Evolutionary conservation across 371 early-diverging fungal genomes (phyloP), one percentile per base, ranked within the genome.

Genomic region (Apophysomyces trapeziformis): DNA sequence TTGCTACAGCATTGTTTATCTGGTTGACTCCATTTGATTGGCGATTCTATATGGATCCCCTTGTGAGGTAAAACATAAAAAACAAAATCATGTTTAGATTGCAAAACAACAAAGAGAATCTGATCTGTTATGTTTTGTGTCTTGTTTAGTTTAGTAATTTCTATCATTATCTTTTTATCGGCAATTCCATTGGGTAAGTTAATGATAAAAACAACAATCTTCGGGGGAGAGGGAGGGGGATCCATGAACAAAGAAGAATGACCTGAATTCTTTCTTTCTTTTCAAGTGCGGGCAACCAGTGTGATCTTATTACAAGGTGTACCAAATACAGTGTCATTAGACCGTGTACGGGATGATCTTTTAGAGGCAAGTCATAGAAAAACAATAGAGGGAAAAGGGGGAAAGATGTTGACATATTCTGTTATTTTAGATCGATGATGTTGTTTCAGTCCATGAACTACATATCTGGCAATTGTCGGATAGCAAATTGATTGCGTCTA

Each of bases 391-490:
- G 12, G 44, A 14, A 14, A 45, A 11, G 11, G 3, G 18, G 35
- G 9, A 32, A 26, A 12, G 35, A 11, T 37, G 14, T 36, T 57
- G 11, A 37, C 16, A 13, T 14, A 39, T 35, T 41, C 38, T 41
- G 32, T 14, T 79, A 18, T 59, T 50, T 61, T 71, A 84, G 63
- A 71, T 91, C 11, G 82, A 83, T 4, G 87, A 85, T 36, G 87
- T 96, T 7, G 38, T 89, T 5, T 90, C 89, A 14, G 84, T 96
- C 38, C 97, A 97, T 68, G 97, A 97, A 63, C 67, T 97, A n/a
- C 97, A 97, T 69, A 92, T 97, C 26, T 97, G 96, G 96, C 93
- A 94, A 70, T 75, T 97, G 61, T 91, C 92, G 36, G 94, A 95
- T 57, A 89, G 88, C 61, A 94, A 96, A 69, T 74, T 84, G 58